Percentiles rank a stretch among this genome's conserved stretches.
phyloP scores from a whole-genome alignment of 2,329 filamentous ascomycete species.

The Dactylellina parvicollis region DNA sequence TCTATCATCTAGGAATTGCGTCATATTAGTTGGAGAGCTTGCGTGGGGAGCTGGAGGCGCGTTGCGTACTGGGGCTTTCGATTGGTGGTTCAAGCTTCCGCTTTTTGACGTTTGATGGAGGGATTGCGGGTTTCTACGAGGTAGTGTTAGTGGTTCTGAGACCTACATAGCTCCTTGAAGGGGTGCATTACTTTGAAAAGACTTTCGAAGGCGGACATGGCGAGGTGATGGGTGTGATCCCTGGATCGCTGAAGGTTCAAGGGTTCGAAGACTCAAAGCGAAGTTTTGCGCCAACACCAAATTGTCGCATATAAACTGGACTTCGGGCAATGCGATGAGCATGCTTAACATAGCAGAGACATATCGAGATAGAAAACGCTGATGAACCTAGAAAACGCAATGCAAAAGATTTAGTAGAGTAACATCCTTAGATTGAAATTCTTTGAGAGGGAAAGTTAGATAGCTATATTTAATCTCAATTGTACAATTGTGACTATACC shows the following conservation, averaged over 20 bases:
- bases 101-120: constrained; percentile 65
- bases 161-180: neutral
- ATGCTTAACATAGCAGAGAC: no score
- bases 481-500: no score
- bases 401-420: no score
- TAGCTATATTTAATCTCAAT: no score
- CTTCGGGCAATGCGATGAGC: no score
- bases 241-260: neutral
- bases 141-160: neutral
- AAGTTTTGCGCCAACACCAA: neutral
- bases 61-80: constrained; percentile 68
- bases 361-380: no score
- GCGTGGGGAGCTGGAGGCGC: constrained; percentile 2
- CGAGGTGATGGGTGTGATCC: constrained; percentile 1
- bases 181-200: constrained; percentile 45
- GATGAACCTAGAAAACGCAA: no score
- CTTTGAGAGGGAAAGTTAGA: no score
- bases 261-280: neutral
- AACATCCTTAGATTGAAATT: no score
- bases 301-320: no score
- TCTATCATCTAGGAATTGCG: constrained; percentile 65
- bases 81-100: constrained; percentile 71
- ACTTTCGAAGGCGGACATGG: constrained; percentile 53
- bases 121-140: constrained; percentile 57
- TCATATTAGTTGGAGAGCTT: constrained; percentile 12